These are phyloP conservation scores for Paramecium pentaurelia DNA, from an alignment of 73 alveolate genomes.

Conservation along the genomic window DNA sequence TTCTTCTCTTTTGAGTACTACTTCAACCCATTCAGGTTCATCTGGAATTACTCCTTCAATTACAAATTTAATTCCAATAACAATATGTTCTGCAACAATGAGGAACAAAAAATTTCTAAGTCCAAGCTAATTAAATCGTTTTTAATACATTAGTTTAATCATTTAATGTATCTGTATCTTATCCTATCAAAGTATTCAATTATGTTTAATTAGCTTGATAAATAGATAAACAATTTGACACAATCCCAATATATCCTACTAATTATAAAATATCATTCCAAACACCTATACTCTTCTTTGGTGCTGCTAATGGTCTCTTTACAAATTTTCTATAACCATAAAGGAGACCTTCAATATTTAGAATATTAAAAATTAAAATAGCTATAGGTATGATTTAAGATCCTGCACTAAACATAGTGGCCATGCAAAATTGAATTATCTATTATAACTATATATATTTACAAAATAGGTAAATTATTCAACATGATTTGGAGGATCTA, in stretches of 20 bases:
- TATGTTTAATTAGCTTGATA: not conserved
- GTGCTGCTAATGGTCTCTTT: not conserved
- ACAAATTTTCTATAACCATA: not conserved
- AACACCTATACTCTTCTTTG: not conserved
- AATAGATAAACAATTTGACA: not conserved
- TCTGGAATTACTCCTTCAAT: not conserved
- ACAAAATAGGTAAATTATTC: not conserved
- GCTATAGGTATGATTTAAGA: not conserved
- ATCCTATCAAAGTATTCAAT: not conserved
- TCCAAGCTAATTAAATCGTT: not conserved
- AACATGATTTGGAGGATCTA: conserved; percentile 3
- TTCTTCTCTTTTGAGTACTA: not conserved
- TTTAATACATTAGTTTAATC: not conserved
- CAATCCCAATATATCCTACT: not conserved
- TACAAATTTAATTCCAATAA: not conserved
- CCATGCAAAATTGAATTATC: not conserved
- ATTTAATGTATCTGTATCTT: not conserved
- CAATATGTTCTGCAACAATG: not conserved
- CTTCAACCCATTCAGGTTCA: not conserved
- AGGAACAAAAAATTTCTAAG: not conserved
- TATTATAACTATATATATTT: not conserved
- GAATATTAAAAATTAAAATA: not conserved
- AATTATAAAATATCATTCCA: not conserved
- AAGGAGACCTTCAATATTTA: not conserved
- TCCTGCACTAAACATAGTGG: not conserved